phyloP scores from a whole-genome alignment of 106 monocot species.

The Platanthera guangdongensis region DNA sequence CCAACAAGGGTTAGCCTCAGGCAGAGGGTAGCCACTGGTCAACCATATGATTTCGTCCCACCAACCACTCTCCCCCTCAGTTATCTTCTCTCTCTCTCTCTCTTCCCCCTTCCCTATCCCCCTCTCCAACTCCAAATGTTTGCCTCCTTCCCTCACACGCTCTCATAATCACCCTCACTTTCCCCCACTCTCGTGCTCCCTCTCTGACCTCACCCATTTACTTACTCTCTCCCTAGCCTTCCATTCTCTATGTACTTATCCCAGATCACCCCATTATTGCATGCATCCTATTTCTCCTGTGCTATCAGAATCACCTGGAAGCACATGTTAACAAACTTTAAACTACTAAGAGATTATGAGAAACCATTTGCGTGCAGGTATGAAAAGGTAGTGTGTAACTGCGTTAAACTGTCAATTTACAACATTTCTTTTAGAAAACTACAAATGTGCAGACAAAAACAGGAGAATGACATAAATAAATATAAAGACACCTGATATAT shows the following conservation, averaged over 20 bases:
- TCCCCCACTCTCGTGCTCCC: not conserved
- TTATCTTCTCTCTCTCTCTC: not conserved
- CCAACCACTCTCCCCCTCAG: not conserved
- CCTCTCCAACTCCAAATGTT: not conserved
- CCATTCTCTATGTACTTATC: no score
- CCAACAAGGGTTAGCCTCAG: not conserved
- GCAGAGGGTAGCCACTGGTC: not conserved
- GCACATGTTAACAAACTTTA: not conserved
- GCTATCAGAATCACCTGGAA: no score
- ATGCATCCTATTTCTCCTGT: not conserved
- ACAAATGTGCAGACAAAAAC: not conserved
- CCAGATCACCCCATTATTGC: not conserved
- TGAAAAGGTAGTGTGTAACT: not conserved
- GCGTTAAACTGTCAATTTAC: not conserved
- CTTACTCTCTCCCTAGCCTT: not conserved
- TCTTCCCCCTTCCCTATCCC: no score
- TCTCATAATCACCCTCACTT: not conserved
- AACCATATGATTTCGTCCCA: not conserved
- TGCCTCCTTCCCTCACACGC: not conserved
- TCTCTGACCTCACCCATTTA: not conserved
- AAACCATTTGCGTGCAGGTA: not conserved
- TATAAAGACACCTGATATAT: slow-evolving; percentile 65
- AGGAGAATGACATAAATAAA: not conserved
- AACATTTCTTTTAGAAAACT: not conserved
- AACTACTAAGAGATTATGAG: slow-evolving; percentile 7